A percentile compares a stretch with the other conserved stretches of the same genome.
Conservation (phyloP, 495 filamentous ascomycete genomes). For the Hyaloscypha bicolor region DNA sequence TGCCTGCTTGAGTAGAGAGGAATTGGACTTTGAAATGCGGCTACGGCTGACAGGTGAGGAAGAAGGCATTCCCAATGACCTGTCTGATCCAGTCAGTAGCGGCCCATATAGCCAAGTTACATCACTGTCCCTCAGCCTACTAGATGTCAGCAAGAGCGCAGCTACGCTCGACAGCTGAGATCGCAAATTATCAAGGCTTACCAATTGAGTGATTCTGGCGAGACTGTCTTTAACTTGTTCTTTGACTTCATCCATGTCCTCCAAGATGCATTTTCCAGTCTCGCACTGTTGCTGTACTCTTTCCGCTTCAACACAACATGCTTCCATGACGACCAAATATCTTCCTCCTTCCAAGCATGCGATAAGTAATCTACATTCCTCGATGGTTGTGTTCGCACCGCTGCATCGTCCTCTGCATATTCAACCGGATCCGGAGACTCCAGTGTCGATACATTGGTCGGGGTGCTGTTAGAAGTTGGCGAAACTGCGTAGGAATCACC, state of each 20-base stretch:
- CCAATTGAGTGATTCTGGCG: conserved; percentile 32
- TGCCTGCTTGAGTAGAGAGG: conserved; percentile 88
- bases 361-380: conserved; percentile 96
- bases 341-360: conserved; percentile 93
- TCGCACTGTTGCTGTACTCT: conserved; percentile 75
- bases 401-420: conserved; percentile 83
- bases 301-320: conserved; percentile 80
- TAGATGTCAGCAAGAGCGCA: neutral
- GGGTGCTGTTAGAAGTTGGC: conserved; percentile 44
- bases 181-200: conserved; percentile 1
- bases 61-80: conserved; percentile 26
- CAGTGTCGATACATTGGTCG: conserved; percentile 46
- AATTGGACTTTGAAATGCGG: conserved; percentile 77
- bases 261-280: conserved; percentile 97
- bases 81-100: conserved; percentile 65
- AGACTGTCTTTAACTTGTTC: conserved; percentile 76
- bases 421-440: conserved; percentile 37
- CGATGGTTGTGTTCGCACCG: conserved; percentile 75
- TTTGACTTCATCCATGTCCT: conserved; percentile 93
- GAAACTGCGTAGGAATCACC: conserved; percentile 47
- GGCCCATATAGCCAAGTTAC: conserved; percentile 98
- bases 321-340: conserved; percentile 97
- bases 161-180: neutral
- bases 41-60: conserved; percentile 48
- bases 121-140: conserved; percentile 93